These are phyloP conservation scores for Podospora didyma DNA, from an alignment of 495 filamentous ascomycete genomes.

Conservation along the genomic window DNA sequence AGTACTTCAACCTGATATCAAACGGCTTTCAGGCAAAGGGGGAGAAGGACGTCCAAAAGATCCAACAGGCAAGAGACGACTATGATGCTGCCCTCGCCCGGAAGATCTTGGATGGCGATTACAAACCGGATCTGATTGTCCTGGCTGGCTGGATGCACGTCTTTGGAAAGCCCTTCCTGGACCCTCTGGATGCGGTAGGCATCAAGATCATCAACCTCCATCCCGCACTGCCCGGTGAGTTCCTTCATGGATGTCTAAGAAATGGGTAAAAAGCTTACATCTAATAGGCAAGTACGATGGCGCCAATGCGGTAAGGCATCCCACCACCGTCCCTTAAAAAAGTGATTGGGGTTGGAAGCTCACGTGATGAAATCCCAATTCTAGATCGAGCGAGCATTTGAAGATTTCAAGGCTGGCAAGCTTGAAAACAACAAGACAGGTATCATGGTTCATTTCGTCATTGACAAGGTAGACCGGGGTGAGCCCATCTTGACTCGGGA, in stretches of 20 bases:
- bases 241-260: too few relatives aligned
- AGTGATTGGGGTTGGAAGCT: constrained; percentile 43
- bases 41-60: constrained; percentile 47
- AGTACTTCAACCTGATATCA: constrained; percentile 81
- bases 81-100: constrained; percentile 81
- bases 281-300: constrained; percentile 2
- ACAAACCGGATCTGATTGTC: constrained; percentile 67
- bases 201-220: constrained; percentile 84
- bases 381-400: constrained; percentile 70
- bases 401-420: constrained; percentile 66
- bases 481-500: constrained; percentile 67
- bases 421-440: constrained; percentile 68
- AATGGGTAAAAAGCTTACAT: neutral
- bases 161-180: constrained; percentile 46
- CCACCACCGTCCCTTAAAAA: neutral
- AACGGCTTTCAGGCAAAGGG: constrained; percentile 51
- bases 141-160: constrained; percentile 68
- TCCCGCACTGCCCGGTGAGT: constrained; percentile 60
- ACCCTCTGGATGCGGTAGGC: constrained; percentile 54
- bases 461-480: constrained; percentile 79
- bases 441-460: constrained; percentile 92
- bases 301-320: neutral
- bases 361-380: constrained; percentile 40
- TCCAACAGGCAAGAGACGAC: constrained; percentile 56
- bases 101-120: constrained; percentile 54